Evolutionary conservation across 1,284 basidiomycete species (phyloP), one percentile per base, ranked within the genome.

Genomic region (Apiotrichum akiyoshidainum): DNA sequence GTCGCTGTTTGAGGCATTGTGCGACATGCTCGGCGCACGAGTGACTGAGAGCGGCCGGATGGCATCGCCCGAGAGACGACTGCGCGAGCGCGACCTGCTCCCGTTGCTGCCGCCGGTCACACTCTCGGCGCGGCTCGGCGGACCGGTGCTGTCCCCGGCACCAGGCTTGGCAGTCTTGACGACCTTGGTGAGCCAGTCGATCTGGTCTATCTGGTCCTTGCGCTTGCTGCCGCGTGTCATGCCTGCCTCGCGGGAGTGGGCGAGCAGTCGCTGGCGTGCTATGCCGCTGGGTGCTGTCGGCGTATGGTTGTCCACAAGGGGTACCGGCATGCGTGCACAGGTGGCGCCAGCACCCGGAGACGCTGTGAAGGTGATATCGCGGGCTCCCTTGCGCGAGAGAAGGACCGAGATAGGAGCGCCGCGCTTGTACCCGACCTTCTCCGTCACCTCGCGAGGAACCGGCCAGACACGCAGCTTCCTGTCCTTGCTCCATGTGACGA

Each of bases 401-500:
- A 80, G 72, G 2, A 83, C 81, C 22, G 79, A 71, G 58, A 84
- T 84, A 0, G 78, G 80, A 2, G 71, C 69, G 19, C 82, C 81
- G 17, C 78, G 79, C 26, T 75, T 72, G 70, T 81, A 83, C 2
- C 83, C 83, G 11, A 72, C 72, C 19, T 59, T 60, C 58, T 72
- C 70, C 16, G 61, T 63, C 11, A 83, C 82, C 45, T 89, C 87
- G 1, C 81, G 77, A 50, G 87, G 84, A 6, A 98, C 82, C 0
- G 93, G 93, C 91, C 93, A 97, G 66, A 98, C 89, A 11, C 92
- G 81, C 39, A 99, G 79, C 0, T 90, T 95, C 46, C 92, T 85
- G 71, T 98, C 96, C 75, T 94, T 95, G 2, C 90, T 91, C 95
- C 94, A 98, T 0, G 94, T 98, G 52, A 99, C 90, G 4, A 99